Base-by-base conservation (phyloP, 441 rosid species). In the Raphanus hybrid region DNA sequence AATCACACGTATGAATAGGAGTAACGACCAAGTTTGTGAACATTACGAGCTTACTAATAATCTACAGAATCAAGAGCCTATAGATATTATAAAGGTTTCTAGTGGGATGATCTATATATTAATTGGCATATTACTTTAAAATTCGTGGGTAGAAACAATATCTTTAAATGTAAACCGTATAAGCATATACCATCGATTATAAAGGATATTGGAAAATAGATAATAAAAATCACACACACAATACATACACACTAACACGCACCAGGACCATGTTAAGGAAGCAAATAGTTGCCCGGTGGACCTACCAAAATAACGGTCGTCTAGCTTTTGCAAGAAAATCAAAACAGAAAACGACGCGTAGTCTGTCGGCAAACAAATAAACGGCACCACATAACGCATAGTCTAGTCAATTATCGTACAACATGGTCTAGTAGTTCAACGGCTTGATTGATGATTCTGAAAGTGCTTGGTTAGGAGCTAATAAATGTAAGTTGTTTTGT, bases 221-320 rank as follows among this genome's bases (percentile, higher is more conserved):
- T 16, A 2, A 23, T 62, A 8, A 64, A n/a, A 55, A 71, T 50
- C 71, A 58, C 41, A 45, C 71, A 72, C 39, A n/a, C 54, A 27
- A 37, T 57, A 45, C 72, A 37, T 57, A 45, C 72, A 73, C 43
- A 34, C 63, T 45, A 52, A 43, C 57, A 69, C 69, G 18, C 76
- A 64, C 76, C 76, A 54, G 58, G 58, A 59, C 76, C 67, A 58
- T 64, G 59, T 57, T 57, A 55, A 57, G 72, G 16, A 55, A 72
- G 34, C 64, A 72, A 48, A 59, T 72, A 39, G 54, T 73, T 37
- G 7, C 27, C 41, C 41, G 20, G 18, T 64, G 78, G 79, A 74
- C 82, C 79, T 79, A 79, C 79, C 68, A 35, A 23, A 74, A 62
- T 29, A 75, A 74, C 68, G 64, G 72, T 75, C 52, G 23, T 45